Base-by-base conservation (phyloP, 495 filamentous ascomycete genomes). In the Chaetomium tenue region DNA sequence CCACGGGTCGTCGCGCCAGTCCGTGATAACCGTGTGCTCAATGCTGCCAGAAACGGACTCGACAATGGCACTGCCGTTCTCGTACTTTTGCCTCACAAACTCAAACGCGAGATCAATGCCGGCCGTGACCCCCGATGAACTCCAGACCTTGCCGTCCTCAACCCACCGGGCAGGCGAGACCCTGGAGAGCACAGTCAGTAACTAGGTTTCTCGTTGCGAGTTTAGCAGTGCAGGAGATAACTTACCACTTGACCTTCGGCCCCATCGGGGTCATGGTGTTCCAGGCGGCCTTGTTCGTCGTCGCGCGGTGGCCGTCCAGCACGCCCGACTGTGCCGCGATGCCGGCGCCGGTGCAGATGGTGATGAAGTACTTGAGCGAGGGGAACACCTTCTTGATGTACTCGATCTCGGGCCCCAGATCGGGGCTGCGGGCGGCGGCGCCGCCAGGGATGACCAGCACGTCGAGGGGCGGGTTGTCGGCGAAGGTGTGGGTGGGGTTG, bases 251-350 rank as follows among this genome's bases (percentile, higher is more conserved):
- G 1, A 71, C 66, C 15, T 65, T 61, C 4, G 57, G 46, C n/a
- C 66, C 69, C 58, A 69, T 67, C 20, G 60, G n/a, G n/a, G 60
- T 66, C 15, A 67, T 53, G 15, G 13, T 13, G 9, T 74, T 64
- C 84, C 84, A 88, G 12, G 82, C 82, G 33, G 79, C 79, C 72
- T 88, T 85, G 67, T 87, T 87, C 57, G 82, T 83, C 0, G 85
- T 87, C 6, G 82, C 85, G 3, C 74, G 63, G 13, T 66, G 64
- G 0, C 83, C 81, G 57, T 85, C 77, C 25, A 87, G 63, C 18
- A 87, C 70, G 0, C 83, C 83, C 0, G 83, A 66, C 15, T 72
- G 68, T 0, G 83, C 82, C 0, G 76, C 73, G 0, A 86, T 68
- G 16, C 70, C 74, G 0, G 78, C 55, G 7, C 84, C 83, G 5